These are phyloP conservation scores for Monosporascus sp. DNA, from an alignment of 2,329 filamentous ascomycete species.

Conservation along the genomic window DNA sequence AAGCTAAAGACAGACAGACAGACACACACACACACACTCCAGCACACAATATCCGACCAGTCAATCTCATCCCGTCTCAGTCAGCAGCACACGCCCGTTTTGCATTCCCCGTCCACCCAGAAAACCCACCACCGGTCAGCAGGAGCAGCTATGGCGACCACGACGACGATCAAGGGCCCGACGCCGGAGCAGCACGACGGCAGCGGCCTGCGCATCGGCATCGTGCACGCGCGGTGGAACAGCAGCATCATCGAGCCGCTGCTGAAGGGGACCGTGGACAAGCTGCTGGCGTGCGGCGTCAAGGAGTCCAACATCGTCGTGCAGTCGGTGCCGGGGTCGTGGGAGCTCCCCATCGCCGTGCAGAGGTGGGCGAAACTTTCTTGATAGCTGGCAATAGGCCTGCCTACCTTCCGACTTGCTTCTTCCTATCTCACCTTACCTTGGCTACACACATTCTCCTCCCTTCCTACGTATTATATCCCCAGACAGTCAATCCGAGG, in stretches of 20 bases:
- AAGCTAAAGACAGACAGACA: no score
- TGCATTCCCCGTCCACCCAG: neutral
- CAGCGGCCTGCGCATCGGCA: constrained; percentile 78
- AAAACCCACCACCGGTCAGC: neutral
- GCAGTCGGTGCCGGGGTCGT: constrained; percentile 87
- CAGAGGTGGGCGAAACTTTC: constrained; percentile 56
- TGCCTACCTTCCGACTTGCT: constrained; percentile 2
- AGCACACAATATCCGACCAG: neutral
- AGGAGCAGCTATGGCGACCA: constrained; percentile 41
- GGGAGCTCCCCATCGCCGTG: constrained; percentile 88
- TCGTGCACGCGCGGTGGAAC: constrained; percentile 97
- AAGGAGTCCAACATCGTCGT: constrained; percentile 81
- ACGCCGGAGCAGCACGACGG: constrained; percentile 57
- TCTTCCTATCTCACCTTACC: neutral
- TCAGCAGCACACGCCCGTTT: no score
- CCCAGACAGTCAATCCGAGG: neutral
- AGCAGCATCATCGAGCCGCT: constrained; percentile 79
- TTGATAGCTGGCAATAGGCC: no score
- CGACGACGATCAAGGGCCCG: constrained; percentile 49
- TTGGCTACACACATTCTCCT: no score
- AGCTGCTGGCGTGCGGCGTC: constrained; percentile 73
- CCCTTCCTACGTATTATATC: no score
- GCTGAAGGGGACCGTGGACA: constrained; percentile 71
- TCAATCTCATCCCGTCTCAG: neutral
- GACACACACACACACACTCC: neutral